Conservation (phyloP, 2,329 filamentous ascomycete genomes). For the Penicillium sclerotigenum region DNA sequence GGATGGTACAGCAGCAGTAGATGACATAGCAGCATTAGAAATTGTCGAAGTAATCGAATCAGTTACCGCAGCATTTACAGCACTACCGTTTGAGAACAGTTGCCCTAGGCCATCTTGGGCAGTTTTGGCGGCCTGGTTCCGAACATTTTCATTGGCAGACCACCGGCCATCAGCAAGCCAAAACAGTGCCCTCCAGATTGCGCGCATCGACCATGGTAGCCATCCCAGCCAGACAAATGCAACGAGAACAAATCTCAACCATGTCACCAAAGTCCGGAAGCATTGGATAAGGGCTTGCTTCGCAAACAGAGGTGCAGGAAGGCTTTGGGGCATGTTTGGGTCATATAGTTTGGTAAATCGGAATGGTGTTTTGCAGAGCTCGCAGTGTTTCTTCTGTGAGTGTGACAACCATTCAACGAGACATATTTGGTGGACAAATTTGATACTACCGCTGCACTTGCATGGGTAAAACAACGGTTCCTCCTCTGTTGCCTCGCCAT, state of each 20-base stretch:
- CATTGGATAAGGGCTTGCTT: conserved; percentile 73
- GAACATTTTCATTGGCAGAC: conserved; percentile 37
- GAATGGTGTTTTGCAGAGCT: conserved; percentile 97
- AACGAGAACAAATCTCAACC: conserved; percentile 75
- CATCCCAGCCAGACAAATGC: conserved; percentile 82
- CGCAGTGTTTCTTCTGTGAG: conserved; percentile 99
- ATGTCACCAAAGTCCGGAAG: conserved; percentile 68
- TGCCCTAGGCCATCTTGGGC: conserved; percentile 21
- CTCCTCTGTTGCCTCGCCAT: conserved; percentile 75
- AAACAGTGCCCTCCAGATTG: conserved; percentile 89
- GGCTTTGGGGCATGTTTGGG: conserved; percentile 80
- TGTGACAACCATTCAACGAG: conserved; percentile 98
- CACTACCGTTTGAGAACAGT: conserved; percentile 29
- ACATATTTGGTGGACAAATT: conserved; percentile 96
- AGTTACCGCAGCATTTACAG: conserved; percentile 18
- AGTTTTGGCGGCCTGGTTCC: conserved; percentile 13
- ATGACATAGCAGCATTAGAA: conserved; percentile 25
- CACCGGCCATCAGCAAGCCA: conserved; percentile 84
- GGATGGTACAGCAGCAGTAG: conserved; percentile 27
- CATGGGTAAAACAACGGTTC: conserved; percentile 96
- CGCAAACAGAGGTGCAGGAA: conserved; percentile 78
- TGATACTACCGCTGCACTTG: conserved; percentile 98
- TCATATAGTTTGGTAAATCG: conserved; percentile 97
- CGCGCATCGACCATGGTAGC: conserved; percentile 86
- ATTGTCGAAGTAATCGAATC: conserved; percentile 23